Evolutionary conservation across 257 asterid species (phyloP), one percentile per base, ranked within the genome.

Genomic region (Solanum peruvianum): DNA sequence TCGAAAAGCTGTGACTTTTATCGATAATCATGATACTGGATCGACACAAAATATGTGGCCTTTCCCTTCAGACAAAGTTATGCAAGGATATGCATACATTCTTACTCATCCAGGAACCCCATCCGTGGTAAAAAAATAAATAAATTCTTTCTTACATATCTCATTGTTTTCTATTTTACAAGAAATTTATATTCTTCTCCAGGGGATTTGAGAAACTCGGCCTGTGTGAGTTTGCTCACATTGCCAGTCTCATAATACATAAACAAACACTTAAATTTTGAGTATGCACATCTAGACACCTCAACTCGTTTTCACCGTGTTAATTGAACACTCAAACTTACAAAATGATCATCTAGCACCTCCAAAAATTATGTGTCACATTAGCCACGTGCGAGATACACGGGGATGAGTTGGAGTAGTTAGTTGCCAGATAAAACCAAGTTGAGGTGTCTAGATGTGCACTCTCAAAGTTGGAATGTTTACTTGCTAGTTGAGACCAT

Each of bases 21-120:
- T 96, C 20, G 99, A 96, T 77, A 95, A 96, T 88, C 98, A 96
- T 27, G 98, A 95, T 86, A 94, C 99, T 1, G 98, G 96, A 41
- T 94, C 98, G 4, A 93, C 98, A 8, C 97, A 95, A 93, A 86
- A 85, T 0, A 0, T 88, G 11, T 96, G 98, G 98, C 98, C 98
- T 23, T 95, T 96, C 64, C 99, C 98, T 5, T 81, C 90, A 0
- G 98, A 96, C 49, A 95, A 94, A 87, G 96, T 96, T 73, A 86
- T 89, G 77, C 93, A 81, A 23, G 99, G 99, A 87, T 96, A 96
- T 69, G 99, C 95, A 27, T 96, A 96, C 58, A 96, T 96, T 41
- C 98, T 96, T 37, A 93, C 98, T 4, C 99, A 96, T 81, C 98
- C 99, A 13, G 98, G 99, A 27, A 89, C 86, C 69, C 98, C 98